Evolutionary conservation across 179 eudicot species (phyloP).

Genomic region (Drosera spatulata): DNA sequence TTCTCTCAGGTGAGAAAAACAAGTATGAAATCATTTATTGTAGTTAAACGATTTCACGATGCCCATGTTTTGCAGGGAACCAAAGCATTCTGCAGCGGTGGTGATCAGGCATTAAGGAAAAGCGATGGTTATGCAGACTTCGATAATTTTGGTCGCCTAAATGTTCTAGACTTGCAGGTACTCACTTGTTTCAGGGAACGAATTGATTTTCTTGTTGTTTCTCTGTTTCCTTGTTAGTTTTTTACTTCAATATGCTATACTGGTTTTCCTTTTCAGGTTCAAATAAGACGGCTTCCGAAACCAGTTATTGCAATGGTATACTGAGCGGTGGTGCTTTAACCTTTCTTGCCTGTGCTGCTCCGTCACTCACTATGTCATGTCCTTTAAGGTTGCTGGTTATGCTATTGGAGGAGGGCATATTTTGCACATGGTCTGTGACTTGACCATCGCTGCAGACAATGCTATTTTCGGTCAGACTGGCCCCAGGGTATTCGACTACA

Average conservation of each 20-base stretch:
- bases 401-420: constrained; percentile 98
- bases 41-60: background rate
- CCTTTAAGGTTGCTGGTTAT: constrained; percentile 85
- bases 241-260: background rate
- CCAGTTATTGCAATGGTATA: constrained; percentile 96
- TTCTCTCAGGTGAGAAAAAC: background rate
- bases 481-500: constrained; percentile 50
- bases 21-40: background rate
- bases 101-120: constrained; percentile 76
- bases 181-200: background rate
- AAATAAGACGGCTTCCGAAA: constrained; percentile 85
- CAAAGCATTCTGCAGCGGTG: constrained; percentile 92
- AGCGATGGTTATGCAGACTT: constrained; percentile 77
- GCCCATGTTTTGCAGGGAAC: constrained; percentile 50
- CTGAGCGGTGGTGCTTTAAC: background rate
- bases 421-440: constrained; percentile 88
- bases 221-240: no score
- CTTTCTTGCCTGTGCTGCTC: background rate
- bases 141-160: constrained; percentile 67
- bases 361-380: background rate
- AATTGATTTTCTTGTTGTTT: no score
- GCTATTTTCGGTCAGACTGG: constrained; percentile 96
- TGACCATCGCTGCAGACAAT: constrained; percentile 95
- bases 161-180: constrained; percentile 93
- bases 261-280: constrained; percentile 33